Evolutionary conservation across 345 rosid genomes (phyloP).

Genomic region (Eucalyptus guilfoylei): DNA sequence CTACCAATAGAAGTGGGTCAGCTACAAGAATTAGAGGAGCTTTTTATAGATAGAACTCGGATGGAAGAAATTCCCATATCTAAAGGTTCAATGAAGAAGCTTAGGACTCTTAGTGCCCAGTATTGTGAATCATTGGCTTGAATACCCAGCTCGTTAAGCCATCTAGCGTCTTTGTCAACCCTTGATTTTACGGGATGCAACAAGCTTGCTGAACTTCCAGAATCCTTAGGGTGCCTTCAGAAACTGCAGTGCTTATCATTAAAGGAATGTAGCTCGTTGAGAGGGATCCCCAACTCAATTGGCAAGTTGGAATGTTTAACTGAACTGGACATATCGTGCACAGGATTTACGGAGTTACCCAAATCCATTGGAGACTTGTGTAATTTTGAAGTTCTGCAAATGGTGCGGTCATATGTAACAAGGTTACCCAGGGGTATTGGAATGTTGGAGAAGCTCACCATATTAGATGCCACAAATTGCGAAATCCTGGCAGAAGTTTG

Average conservation of each 20-base stretch:
- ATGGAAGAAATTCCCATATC: neutral
- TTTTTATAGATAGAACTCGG: neutral
- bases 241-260: neutral
- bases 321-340: neutral
- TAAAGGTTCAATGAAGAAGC: neutral
- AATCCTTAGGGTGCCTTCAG: neutral
- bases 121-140: neutral
- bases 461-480: neutral
- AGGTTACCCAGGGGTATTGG: neutral
- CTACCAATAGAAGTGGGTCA: neutral
- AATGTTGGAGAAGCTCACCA: neutral
- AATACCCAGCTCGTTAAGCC: neutral
- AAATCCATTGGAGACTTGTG: neutral
- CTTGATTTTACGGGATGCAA: neutral
- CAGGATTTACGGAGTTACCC: neutral
- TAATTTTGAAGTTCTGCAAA: neutral
- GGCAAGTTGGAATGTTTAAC: neutral
- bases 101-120: neutral
- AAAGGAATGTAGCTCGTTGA: neutral
- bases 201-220: neutral
- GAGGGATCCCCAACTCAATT: neutral
- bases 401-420: neutral
- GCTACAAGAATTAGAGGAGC: neutral
- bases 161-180: neutral
- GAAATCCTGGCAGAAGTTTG: neutral